These are phyloP conservation scores for Dictyostelium capitatum DNA, from an alignment of 78 protist species.

Conservation along the genomic window DNA sequence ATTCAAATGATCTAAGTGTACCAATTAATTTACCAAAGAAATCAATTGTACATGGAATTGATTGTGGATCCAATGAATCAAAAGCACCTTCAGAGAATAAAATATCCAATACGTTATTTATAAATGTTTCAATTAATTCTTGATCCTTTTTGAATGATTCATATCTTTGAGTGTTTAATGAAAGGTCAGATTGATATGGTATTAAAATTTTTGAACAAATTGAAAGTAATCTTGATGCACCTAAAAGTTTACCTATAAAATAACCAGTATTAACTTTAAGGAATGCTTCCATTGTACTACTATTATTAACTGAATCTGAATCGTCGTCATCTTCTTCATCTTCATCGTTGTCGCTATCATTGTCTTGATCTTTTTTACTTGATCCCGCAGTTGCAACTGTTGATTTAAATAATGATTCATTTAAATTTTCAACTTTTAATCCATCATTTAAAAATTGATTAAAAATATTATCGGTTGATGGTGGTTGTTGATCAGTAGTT, in stretches of 20 bases:
- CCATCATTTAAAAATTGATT: slow-evolving; percentile 30
- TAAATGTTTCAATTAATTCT: background rate
- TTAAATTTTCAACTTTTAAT: background rate
- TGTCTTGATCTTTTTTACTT: background rate
- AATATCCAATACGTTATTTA: slow-evolving; percentile 51
- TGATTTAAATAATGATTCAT: background rate
- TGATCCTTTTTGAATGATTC: slow-evolving; percentile 25
- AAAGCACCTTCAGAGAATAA: slow-evolving; percentile 61
- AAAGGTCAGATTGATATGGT: background rate
- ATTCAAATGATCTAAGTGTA: slow-evolving; percentile 51
- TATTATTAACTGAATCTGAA: background rate
- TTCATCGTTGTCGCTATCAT: background rate
- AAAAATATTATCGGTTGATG: slow-evolving; percentile 3
- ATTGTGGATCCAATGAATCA: slow-evolving; percentile 17
- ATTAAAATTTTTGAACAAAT: slow-evolving; percentile 39
- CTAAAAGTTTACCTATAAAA: slow-evolving; percentile 13
- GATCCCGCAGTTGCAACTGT: background rate
- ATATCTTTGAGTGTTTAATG: background rate
- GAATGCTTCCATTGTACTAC: slow-evolving; percentile 12
- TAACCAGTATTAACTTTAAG: slow-evolving; percentile 25
- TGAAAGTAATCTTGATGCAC: slow-evolving; percentile 49
- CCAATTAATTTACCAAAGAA: slow-evolving; percentile 58
- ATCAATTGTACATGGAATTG: slow-evolving; percentile 53
- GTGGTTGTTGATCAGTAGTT: background rate
- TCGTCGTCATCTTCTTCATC: background rate